Percentiles rank a stretch among this genome's conserved stretches.
phyloP scores from a whole-genome alignment of 148 eudicot species.

The Camellia lanceoleosa region DNA sequence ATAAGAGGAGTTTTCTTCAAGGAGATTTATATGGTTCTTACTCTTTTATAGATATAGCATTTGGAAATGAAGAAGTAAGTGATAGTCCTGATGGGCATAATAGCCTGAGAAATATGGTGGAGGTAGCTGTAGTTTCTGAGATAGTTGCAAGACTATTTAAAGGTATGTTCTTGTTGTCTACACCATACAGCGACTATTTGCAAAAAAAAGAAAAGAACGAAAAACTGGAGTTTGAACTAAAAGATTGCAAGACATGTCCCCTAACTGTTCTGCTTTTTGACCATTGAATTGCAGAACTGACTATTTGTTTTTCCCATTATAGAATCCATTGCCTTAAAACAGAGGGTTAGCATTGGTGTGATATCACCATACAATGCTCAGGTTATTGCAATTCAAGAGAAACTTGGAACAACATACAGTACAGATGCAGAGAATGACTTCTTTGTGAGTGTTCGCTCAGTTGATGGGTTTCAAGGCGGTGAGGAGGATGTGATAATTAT shows the following conservation, averaged over 20 bases:
- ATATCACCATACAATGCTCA: too few relatives aligned
- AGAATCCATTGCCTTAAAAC: too few relatives aligned
- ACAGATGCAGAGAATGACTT: too few relatives aligned
- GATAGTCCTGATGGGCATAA: conserved; percentile 5
- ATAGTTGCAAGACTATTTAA: conserved; percentile 36
- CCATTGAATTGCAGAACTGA: too few relatives aligned
- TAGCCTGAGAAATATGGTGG: conserved; percentile 41
- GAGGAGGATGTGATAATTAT: too few relatives aligned
- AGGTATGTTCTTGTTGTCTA: conserved; percentile 21
- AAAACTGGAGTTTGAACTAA: background rate
- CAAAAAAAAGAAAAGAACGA: background rate
- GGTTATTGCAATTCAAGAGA: too few relatives aligned
- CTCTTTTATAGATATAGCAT: conserved; percentile 41
- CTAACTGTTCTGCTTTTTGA: too few relatives aligned
- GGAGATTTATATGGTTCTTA: conserved; percentile 38
- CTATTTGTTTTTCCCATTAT: too few relatives aligned
- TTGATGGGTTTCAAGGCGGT: too few relatives aligned
- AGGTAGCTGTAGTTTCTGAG: conserved; percentile 41
- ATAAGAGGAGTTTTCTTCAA: conserved; percentile 28
- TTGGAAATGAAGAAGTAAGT: conserved; percentile 30
- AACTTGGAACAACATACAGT: too few relatives aligned
- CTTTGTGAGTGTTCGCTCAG: too few relatives aligned
- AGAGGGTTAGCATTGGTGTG: too few relatives aligned
- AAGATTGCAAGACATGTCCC: background rate
- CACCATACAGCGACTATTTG: background rate